A percentile compares a stretch with the other conserved stretches of the same genome.
These are phyloP conservation scores for Lentinula sp. DNA, from an alignment of 768 basidiomycete genomes.

Conservation along the genomic window DNA sequence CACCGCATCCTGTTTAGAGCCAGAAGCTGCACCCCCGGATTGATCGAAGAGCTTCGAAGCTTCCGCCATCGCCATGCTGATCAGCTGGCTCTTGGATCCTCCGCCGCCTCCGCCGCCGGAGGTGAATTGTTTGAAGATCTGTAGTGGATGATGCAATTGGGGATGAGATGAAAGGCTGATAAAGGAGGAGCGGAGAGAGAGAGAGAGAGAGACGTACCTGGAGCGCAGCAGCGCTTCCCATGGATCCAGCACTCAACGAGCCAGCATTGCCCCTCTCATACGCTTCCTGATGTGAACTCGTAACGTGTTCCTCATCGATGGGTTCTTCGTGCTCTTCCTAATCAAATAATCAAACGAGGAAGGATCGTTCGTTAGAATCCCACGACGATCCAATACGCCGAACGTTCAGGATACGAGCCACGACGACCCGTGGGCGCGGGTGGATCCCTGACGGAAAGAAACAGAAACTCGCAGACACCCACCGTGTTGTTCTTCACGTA, in stretches of 20 bases:
- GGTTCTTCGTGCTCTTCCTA: conserved; percentile 52
- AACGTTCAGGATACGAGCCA: too few species aligned
- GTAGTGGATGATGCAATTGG: background rate
- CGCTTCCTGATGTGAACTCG: conserved; percentile 53
- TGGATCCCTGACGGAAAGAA: too few species aligned
- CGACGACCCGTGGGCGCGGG: too few species aligned
- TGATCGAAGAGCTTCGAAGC: conserved; percentile 71
- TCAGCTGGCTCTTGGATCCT: conserved; percentile 55
- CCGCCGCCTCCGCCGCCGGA: conserved; percentile 33
- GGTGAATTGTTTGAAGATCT: conserved; percentile 68
- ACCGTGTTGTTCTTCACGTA: conserved; percentile 52
- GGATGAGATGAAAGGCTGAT: background rate
- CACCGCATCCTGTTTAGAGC: conserved; percentile 79
- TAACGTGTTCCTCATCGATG: conserved; percentile 61
- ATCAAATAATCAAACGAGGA: background rate
- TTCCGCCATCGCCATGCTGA: conserved; percentile 85
- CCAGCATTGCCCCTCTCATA: conserved; percentile 49
- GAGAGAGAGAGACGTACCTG: conserved; percentile 40
- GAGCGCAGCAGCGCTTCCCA: conserved; percentile 77
- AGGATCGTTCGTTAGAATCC: background rate
- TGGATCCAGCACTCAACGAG: conserved; percentile 49
- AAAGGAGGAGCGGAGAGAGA: too few species aligned
- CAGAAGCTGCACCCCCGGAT: conserved; percentile 55
- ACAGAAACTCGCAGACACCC: background rate
- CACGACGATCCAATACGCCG: too few species aligned